Conservation (phyloP, 169 alveolate species). For the Plasmodium blacklocki region DNA sequence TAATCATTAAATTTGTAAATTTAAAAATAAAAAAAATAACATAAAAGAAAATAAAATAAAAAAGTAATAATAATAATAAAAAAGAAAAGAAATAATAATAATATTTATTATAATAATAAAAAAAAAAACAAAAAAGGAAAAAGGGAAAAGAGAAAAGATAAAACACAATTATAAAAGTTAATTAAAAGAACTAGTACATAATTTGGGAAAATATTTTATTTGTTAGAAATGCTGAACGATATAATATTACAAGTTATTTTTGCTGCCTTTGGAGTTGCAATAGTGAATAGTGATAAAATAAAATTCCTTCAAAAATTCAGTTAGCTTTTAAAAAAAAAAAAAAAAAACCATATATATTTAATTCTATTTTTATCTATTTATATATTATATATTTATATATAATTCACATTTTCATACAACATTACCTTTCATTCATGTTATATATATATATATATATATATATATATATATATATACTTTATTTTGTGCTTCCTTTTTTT, state of each 20-base stretch:
- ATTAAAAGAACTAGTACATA: neutral
- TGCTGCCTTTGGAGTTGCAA: slow-evolving; percentile 63
- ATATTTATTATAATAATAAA: neutral
- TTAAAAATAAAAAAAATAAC: neutral
- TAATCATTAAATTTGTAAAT: neutral
- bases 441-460: neutral
- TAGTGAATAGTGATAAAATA: slow-evolving; percentile 71
- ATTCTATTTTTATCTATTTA: neutral
- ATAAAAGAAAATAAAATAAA: neutral
- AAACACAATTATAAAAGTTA: slow-evolving; percentile 7
- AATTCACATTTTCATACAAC: neutral
- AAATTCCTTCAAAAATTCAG: slow-evolving; percentile 69
- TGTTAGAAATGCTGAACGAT: slow-evolving; percentile 73
- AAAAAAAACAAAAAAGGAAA: neutral
- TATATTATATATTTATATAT: neutral
- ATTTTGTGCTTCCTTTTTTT: neutral
- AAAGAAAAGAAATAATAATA: no score
- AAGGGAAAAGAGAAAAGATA: neutral
- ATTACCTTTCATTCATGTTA: neutral
- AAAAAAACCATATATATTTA: neutral
- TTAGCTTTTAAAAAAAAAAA: slow-evolving; percentile 6
- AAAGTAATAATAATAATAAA: no score
- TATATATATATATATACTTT: neutral
- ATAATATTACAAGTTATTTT: slow-evolving; percentile 60
- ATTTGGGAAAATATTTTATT: neutral